These are phyloP conservation scores for Lachancea fermentati DNA, from an alignment of 805 yeast species.

Conservation along the genomic window DNA sequence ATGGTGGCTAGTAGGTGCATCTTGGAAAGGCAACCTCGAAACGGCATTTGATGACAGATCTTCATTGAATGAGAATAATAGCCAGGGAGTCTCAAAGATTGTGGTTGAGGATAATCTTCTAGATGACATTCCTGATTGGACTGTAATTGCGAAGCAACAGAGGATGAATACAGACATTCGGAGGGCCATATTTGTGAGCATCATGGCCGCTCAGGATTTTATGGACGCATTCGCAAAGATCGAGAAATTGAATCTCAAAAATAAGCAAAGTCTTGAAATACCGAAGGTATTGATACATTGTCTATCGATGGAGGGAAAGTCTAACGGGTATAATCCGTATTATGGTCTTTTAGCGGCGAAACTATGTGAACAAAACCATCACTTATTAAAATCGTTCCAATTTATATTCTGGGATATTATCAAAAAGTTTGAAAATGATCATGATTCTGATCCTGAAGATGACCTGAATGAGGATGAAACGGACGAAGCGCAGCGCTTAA, in stretches of 20 bases:
- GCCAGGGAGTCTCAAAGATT: conserved; percentile 24
- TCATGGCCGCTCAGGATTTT: conserved; percentile 93
- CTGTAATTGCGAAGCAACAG: conserved; percentile 75
- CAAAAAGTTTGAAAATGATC: conserved; percentile 60
- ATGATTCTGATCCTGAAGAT: conserved; percentile 31
- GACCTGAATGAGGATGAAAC: conserved; percentile 31
- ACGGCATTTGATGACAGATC: conserved; percentile 24
- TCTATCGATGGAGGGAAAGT: conserved; percentile 57
- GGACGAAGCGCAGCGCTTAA: too few species aligned
- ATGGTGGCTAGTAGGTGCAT: conserved; percentile 99
- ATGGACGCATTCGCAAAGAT: conserved; percentile 79
- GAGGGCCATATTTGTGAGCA: conserved; percentile 86
- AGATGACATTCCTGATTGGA: conserved; percentile 79
- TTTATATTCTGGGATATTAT: conserved; percentile 85
- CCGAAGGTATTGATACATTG: conserved; percentile 85
- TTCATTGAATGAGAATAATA: conserved; percentile 5
- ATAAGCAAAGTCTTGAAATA: conserved; percentile 77
- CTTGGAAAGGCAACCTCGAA: conserved; percentile 74
- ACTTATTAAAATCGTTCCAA: conserved; percentile 77
- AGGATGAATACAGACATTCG: conserved; percentile 95
- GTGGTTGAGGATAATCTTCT: conserved; percentile 52
- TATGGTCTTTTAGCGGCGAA: conserved; percentile 76
- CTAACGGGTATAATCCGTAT: conserved; percentile 76
- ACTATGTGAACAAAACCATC: conserved; percentile 62
- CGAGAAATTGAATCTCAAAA: conserved; percentile 73